phyloP scores from a whole-genome alignment of 2,329 filamentous ascomycete genomes.

The Xylariaceae sp. region DNA sequence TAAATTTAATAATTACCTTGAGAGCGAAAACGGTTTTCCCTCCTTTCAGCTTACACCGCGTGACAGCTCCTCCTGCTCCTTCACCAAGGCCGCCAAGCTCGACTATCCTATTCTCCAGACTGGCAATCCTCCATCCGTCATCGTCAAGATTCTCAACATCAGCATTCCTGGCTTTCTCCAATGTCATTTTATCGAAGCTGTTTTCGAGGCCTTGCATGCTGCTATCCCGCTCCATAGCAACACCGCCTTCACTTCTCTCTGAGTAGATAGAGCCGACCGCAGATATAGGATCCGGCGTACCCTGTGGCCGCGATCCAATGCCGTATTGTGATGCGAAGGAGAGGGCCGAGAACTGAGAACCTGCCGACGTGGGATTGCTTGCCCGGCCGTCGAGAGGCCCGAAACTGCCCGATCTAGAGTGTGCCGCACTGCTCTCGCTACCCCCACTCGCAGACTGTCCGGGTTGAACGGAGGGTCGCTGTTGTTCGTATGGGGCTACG shows the following conservation, averaged over 20 bases:
- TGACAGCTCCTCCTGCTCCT: slow-evolving; percentile 93
- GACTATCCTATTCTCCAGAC: slow-evolving; percentile 79
- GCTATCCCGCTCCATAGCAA: slow-evolving; percentile 76
- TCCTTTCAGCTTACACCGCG: slow-evolving; percentile 80
- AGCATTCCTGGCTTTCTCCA: slow-evolving; percentile 76
- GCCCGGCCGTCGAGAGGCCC: slow-evolving; percentile 69
- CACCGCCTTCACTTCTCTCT: slow-evolving; percentile 70
- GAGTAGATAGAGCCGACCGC: slow-evolving; percentile 84
- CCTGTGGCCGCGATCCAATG: slow-evolving; percentile 61
- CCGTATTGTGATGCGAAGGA: slow-evolving; percentile 73
- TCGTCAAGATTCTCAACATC: slow-evolving; percentile 96
- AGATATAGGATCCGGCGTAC: slow-evolving; percentile 79
- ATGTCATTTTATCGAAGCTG: slow-evolving; percentile 68
- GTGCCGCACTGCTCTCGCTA: slow-evolving; percentile 73
- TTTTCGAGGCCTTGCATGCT: slow-evolving; percentile 74
- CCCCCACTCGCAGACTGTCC: slow-evolving; percentile 68
- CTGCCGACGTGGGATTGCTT: slow-evolving; percentile 80
- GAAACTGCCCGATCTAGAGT: slow-evolving; percentile 82
- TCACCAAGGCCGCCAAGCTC: slow-evolving; percentile 90
- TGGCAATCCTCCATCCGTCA: slow-evolving; percentile 91
- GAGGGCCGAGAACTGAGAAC: slow-evolving; percentile 79
- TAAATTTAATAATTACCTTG: slow-evolving; percentile 58
- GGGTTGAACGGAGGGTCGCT: slow-evolving; percentile 46
- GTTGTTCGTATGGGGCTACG: slow-evolving; percentile 65
- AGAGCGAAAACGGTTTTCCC: slow-evolving; percentile 94